Evolutionary conservation across 2,329 filamentous ascomycete genomes (phyloP), one percentile per base, ranked within the genome.

Genomic region (Cordyceps farinosa): DNA sequence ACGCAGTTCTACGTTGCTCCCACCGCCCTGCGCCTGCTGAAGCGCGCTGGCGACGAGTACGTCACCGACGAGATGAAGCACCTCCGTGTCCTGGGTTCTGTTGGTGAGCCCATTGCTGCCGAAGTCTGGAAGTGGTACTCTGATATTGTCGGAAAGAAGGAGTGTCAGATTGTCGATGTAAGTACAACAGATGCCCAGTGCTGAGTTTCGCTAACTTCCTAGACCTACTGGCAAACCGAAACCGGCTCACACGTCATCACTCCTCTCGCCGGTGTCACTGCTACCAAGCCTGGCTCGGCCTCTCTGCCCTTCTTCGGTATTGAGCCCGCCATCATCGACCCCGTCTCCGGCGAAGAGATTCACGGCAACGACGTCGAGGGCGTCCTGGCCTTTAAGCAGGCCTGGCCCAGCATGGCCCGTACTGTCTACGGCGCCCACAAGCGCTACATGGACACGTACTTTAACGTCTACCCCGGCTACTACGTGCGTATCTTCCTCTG

Each of bases 101-200:
- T 99, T 64, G 95, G 95, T 69, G 95, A 99, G 81, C 95, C 95
- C 45, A 99, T 99, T 71, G 94, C 95, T 22, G 91, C 94, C 29
- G 95, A 99, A 77, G 90, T 99, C 65, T 99, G 95, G 95, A 98
- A 98, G 80, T 99, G 95, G 95, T 99, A 98, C 80, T 94, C 92
- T 75, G 92, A 98, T 77, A 85, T 90, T 69, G 92, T 99, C 60
- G 95, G 95, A 73, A 96, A 92, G 83, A 89, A 94, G 77, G 89
- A 96, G 77, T 90, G 91, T 55, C 95, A 99, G 73, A 84, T 99
- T 76, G 89, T 97, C 62, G 95, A 99, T 76, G 92, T 96, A 82
- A 85, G 92, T 86, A 61, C 27, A 3, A 6, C 1, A 4, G 13
- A 22, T 13, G 11, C 10, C 10, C 6, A 6, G 1, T 5, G 3